phyloP scores from a whole-genome alignment of 371 early-diverging fungal genomes.

The Saksenaea oblongispora region DNA sequence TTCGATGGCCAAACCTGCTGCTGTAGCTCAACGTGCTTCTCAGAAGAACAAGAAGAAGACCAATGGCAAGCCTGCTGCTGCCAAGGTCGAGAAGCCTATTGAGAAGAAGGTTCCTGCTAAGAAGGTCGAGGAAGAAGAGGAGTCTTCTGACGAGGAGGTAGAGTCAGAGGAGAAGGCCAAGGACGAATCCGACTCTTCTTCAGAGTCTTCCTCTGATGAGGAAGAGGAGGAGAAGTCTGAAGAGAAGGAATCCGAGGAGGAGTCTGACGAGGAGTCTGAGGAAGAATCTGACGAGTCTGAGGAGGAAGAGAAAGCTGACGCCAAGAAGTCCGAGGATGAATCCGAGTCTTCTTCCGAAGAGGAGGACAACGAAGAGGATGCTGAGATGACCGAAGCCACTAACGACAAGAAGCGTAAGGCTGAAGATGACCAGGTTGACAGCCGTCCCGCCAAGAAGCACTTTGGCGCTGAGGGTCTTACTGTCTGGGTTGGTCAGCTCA shows the following conservation, averaged over 20 bases:
- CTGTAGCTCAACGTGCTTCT: neutral
- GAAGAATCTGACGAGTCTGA: neutral
- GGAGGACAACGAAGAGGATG: constrained; percentile 15
- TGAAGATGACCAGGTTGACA: constrained; percentile 33
- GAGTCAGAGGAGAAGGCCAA: constrained; percentile 5
- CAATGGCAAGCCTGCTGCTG: neutral
- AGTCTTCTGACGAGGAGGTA: constrained; percentile 14
- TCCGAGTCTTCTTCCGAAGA: constrained; percentile 4
- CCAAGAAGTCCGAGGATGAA: constrained; percentile 16
- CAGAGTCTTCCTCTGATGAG: too few species aligned
- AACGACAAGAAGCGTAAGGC: constrained; percentile 44
- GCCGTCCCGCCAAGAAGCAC: constrained; percentile 49
- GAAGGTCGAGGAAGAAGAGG: neutral
- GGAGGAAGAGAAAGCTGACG: neutral
- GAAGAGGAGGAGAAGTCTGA: constrained; percentile 7
- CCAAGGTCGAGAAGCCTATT: neutral
- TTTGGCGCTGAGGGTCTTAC: constrained; percentile 49
- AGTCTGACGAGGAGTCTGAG: constrained; percentile 12
- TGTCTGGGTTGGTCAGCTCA: constrained; percentile 73
- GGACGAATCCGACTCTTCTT: constrained; percentile 7
- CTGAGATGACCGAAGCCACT: constrained; percentile 14
- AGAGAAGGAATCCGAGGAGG: constrained; percentile 2
- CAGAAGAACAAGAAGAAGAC: neutral
- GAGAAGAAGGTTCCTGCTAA: neutral
- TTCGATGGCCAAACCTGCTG: constrained; percentile 2